Evolutionary conservation across 306 rosid genomes (phyloP).

Genomic region (Quercus variabilis): DNA sequence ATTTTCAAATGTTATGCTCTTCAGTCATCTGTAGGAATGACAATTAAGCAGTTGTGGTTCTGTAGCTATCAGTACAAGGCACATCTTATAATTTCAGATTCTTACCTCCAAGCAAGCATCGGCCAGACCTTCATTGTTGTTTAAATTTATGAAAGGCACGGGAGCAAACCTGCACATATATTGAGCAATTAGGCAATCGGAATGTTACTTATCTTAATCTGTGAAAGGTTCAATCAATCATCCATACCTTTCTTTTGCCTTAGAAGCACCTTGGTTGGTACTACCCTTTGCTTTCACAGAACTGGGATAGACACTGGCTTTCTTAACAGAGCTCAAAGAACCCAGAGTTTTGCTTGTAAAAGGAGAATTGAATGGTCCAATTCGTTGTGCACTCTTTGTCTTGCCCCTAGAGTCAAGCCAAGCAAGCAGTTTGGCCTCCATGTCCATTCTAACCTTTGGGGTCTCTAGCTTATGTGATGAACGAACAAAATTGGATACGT

Average conservation of each 20-base stretch:
- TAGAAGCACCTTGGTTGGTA: slow-evolving; percentile 28
- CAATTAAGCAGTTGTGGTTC: too few species aligned
- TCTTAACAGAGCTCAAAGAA: slow-evolving; percentile 53
- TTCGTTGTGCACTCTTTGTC: slow-evolving; percentile 56
- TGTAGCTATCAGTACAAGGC: background rate
- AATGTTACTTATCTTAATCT: background rate
- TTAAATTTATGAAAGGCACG: slow-evolving; percentile 46
- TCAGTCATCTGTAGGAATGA: too few species aligned
- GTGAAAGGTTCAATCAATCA: background rate
- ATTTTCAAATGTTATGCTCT: too few species aligned
- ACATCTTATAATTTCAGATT: background rate
- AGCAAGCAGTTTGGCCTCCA: slow-evolving; percentile 79
- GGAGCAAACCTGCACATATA: slow-evolving; percentile 43
- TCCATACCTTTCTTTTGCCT: slow-evolving; percentile 54
- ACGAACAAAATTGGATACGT: slow-evolving; percentile 61
- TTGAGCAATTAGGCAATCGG: slow-evolving; percentile 8
- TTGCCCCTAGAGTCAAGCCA: slow-evolving; percentile 92
- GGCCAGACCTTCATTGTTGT: slow-evolving; percentile 38
- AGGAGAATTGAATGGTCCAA: slow-evolving; percentile 51
- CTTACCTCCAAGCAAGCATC: slow-evolving; percentile 55
- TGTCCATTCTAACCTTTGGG: slow-evolving; percentile 63
- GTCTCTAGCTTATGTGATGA: slow-evolving; percentile 69
- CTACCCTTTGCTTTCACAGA: slow-evolving; percentile 48
- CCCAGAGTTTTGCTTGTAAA: slow-evolving; percentile 50
- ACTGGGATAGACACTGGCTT: slow-evolving; percentile 36